Percentiles rank a stretch among this genome's conserved stretches.
Conservation (phyloP, 352 stramenopile species). For the Phytopythium ostracodes region DNA sequence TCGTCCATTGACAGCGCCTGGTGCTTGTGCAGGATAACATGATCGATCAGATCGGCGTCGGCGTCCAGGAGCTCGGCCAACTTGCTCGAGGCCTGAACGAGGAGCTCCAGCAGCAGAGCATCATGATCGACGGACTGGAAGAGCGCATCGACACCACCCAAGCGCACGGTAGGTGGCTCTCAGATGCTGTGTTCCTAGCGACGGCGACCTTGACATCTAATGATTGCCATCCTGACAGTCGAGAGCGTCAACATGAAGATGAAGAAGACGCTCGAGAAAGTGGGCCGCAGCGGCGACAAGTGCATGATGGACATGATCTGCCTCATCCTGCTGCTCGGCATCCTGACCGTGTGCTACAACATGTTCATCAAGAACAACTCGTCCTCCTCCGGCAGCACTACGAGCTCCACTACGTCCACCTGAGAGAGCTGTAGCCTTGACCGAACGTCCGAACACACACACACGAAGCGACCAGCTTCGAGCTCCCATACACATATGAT, state of each 20-base stretch:
- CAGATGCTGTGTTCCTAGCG: too few species aligned
- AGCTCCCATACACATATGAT: background rate
- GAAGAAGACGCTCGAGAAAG: constrained; percentile 72
- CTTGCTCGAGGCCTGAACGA: constrained; percentile 77
- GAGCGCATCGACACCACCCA: constrained; percentile 78
- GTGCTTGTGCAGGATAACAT: constrained; percentile 59
- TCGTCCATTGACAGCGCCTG: background rate
- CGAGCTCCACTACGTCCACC: constrained; percentile 21
- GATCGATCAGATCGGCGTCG: constrained; percentile 80
- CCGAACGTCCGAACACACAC: background rate
- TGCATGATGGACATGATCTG: constrained; percentile 91
- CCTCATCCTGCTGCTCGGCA: constrained; percentile 78
- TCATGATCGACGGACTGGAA: constrained; percentile 84
- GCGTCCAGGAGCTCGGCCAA: constrained; percentile 74
- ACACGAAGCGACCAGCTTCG: background rate
- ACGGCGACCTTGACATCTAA: background rate
- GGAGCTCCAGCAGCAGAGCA: constrained; percentile 81
- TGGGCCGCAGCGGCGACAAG: constrained; percentile 73
- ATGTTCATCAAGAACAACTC: constrained; percentile 84
- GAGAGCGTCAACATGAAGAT: constrained; percentile 86
- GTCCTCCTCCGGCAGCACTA: constrained; percentile 14
- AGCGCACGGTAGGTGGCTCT: constrained; percentile 45
- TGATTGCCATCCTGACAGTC: constrained; percentile 27
- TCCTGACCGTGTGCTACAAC: constrained; percentile 84
- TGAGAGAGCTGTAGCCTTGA: constrained; percentile 14